phyloP scores from a whole-genome alignment of 164 flowering plant species.

The Sextonia rubra region DNA sequence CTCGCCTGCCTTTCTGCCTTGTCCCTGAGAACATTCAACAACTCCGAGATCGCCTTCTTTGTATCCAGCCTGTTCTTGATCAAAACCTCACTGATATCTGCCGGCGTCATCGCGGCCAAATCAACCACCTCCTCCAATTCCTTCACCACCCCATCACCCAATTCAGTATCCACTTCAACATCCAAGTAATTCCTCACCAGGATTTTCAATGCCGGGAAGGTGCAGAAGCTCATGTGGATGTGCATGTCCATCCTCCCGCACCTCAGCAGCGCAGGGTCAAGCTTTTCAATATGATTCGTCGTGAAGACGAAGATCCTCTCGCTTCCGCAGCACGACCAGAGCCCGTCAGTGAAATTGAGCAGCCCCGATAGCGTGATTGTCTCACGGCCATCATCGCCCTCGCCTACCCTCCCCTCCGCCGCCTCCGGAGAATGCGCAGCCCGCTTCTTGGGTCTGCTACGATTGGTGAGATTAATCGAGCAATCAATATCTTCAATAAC shows the following conservation, averaged over 20 bases:
- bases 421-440: constrained; percentile 10
- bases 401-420: too few relatives aligned
- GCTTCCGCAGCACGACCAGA: constrained; percentile 93
- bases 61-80: constrained; percentile 61
- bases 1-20: constrained; percentile 29
- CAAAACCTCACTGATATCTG: constrained; percentile 79
- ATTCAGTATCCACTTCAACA: constrained; percentile 24
- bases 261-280: constrained; percentile 82
- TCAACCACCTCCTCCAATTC: constrained; percentile 41
- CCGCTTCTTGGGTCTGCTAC: constrained; percentile 23
- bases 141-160: constrained; percentile 27
- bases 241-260: constrained; percentile 94
- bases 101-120: constrained; percentile 76
- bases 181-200: constrained; percentile 65
- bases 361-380: constrained; percentile 78
- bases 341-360: constrained; percentile 82
- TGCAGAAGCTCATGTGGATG: constrained; percentile 65
- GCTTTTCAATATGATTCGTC: constrained; percentile 84
- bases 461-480: constrained; percentile 47
- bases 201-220: constrained; percentile 55
- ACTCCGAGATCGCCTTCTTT: constrained; percentile 44
- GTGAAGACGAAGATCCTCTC: constrained; percentile 92
- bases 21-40: constrained; percentile 43
- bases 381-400: constrained; percentile 28
- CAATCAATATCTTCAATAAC: constrained; percentile 92